A percentile compares a stretch with the other conserved stretches of the same genome.
These are phyloP conservation scores for Pichia inconspicua DNA, from an alignment of 1,139 yeast genomes.

Conservation along the genomic window DNA sequence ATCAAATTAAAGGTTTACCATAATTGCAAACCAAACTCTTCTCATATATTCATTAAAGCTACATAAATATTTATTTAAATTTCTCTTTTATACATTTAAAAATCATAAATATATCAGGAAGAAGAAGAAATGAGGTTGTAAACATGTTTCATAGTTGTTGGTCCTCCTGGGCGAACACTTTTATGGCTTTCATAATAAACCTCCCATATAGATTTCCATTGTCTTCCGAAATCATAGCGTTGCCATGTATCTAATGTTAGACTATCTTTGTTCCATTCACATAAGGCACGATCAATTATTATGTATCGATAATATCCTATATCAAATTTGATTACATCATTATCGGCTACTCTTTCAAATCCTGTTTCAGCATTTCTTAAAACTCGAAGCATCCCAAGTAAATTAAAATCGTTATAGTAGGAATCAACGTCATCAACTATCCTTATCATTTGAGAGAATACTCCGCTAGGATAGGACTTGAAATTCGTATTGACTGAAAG, in stretches of 20 bases:
- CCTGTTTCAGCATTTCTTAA: constrained; percentile 10
- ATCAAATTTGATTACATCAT: background rate
- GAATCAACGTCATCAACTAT: constrained; percentile 2
- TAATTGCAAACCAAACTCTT: background rate
- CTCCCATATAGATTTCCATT: constrained; percentile 9
- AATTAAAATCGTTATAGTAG: background rate
- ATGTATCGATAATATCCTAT: constrained; percentile 4
- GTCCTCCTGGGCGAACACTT: constrained; percentile 5
- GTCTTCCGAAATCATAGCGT: constrained; percentile 1
- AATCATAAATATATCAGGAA: background rate
- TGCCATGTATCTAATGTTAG: constrained; percentile 4
- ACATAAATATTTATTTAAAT: background rate
- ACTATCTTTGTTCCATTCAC: constrained; percentile 6
- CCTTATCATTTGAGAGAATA: background rate
- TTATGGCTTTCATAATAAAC: constrained; percentile 3
- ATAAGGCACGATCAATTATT: constrained; percentile 4
- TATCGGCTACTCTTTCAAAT: constrained; percentile 1
- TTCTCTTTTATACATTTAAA: background rate
- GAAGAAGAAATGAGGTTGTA: background rate
- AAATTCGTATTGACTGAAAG: background rate
- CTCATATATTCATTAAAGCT: background rate
- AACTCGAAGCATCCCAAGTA: constrained; percentile 6
- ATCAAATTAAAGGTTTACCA: constrained; percentile 24
- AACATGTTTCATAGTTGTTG: constrained; percentile 1
- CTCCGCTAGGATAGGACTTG: background rate